A percentile compares a stretch with the other conserved stretches of the same genome.
phyloP scores from a whole-genome alignment of 306 rosid species.

The Lablab purpureus region DNA sequence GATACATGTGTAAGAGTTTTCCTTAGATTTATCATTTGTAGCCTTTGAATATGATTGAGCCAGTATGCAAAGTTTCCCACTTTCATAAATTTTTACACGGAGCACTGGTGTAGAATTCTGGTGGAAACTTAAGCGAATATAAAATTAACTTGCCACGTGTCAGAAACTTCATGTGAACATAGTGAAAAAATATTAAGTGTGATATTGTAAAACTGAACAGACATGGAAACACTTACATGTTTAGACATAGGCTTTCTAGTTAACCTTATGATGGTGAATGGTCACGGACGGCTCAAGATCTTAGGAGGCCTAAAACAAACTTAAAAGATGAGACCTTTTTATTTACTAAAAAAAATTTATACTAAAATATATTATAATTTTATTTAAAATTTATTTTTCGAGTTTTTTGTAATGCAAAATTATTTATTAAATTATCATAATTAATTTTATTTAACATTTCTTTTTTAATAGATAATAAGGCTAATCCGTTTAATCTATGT shows the following conservation, averaged over 20 bases:
- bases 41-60: not conserved
- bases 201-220: not conserved
- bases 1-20: constrained; percentile 61
- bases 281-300: no score
- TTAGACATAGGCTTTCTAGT: not conserved
- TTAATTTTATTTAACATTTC: no score
- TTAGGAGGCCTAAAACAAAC: no score
- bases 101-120: not conserved
- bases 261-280: not conserved
- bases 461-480: no score
- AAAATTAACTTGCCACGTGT: not conserved
- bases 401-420: no score
- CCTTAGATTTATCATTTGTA: not conserved
- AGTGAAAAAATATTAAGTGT: not conserved
- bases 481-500: no score
- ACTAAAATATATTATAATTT: no score
- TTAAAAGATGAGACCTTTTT: no score
- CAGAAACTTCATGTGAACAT: constrained; percentile 5
- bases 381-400: no score
- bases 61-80: not conserved
- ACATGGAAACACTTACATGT: not conserved
- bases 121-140: not conserved
- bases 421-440: no score
- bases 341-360: no score
- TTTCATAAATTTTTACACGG: not conserved